These are phyloP conservation scores for Oryza longistaminata DNA, from an alignment of 176 grass and related monocot species.

Conservation along the genomic window DNA sequence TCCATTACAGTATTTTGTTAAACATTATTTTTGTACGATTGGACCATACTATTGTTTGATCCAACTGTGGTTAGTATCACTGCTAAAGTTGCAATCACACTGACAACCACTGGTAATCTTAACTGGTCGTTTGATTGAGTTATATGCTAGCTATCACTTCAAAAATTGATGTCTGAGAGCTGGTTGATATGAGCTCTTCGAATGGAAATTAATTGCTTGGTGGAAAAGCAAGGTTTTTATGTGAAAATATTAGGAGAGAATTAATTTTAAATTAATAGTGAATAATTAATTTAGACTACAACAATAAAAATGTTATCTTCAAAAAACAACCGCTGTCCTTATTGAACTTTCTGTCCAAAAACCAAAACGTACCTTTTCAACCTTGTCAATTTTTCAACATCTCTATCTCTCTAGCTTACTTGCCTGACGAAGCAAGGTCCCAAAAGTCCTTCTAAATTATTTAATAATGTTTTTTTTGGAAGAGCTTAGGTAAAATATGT, in stretches of 20 bases:
- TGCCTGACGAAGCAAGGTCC: constrained; percentile 2
- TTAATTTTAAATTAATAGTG: neutral
- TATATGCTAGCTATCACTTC: neutral
- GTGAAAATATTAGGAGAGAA: neutral
- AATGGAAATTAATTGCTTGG: neutral
- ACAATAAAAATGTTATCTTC: neutral
- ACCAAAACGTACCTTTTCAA: neutral
- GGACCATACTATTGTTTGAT: too few species aligned
- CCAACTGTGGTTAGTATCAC: too few species aligned
- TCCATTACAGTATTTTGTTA: neutral
- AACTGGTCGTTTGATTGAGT: neutral
- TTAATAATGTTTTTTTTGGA: neutral
- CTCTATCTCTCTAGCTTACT: neutral
- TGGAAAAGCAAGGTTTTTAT: neutral
- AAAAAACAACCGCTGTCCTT: neutral
- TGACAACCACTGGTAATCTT: too few species aligned
- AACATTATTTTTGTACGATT: neutral
- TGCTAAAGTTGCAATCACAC: too few species aligned
- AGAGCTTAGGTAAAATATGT: neutral
- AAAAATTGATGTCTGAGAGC: neutral
- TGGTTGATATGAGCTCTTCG: neutral
- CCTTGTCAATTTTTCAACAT: neutral
- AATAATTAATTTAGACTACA: neutral
- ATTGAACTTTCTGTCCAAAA: neutral
- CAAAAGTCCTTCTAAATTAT: constrained; percentile 7